A percentile compares a stretch with the other conserved stretches of the same genome.
phyloP scores from a whole-genome alignment of 2,329 filamentous ascomycete species.

The Aspergillus unguis region DNA sequence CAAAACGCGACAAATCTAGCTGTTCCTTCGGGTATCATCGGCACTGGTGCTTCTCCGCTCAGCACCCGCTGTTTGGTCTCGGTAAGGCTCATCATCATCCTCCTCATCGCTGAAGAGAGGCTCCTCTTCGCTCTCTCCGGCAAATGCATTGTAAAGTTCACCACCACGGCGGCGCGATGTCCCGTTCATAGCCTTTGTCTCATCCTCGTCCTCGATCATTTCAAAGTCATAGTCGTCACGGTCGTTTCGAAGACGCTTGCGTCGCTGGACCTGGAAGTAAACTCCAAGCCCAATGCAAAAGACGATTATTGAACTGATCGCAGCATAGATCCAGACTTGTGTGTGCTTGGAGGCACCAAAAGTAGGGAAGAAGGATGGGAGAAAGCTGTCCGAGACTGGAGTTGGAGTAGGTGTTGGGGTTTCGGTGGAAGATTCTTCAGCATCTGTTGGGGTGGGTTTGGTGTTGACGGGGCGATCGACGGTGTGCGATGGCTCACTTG shows the following conservation, averaged over 20 bases:
- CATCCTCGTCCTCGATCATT: constrained; percentile 79
- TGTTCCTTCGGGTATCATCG: constrained; percentile 15
- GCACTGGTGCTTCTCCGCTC: constrained; percentile 17
- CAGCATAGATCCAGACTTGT: constrained; percentile 90
- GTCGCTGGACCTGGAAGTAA: constrained; percentile 77
- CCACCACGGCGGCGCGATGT: constrained; percentile 63
- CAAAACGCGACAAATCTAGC: constrained; percentile 4
- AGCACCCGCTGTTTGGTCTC: constrained; percentile 27
- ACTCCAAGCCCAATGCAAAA: constrained; percentile 80
- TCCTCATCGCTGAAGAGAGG: constrained; percentile 48
- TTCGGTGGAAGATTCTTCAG: constrained; percentile 21
- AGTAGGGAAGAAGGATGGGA: constrained; percentile 84
- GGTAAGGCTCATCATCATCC: constrained; percentile 36
- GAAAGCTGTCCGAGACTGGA: constrained; percentile 52
- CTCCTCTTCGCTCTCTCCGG: constrained; percentile 81
- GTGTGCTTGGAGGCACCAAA: constrained; percentile 85
- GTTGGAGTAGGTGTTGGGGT: constrained; percentile 31
- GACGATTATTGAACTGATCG: constrained; percentile 74
- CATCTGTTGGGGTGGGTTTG: constrained; percentile 48
- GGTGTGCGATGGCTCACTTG: constrained; percentile 58
- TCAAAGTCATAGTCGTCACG: constrained; percentile 92
- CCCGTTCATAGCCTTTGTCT: constrained; percentile 42
- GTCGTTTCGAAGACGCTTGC: constrained; percentile 70
- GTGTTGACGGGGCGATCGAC: constrained; percentile 62
- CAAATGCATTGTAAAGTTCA: constrained; percentile 96